Percentiles rank a stretch among this genome's conserved stretches.
Evolutionary conservation across 345 rosid species (phyloP).

Genomic region (Litchi chinensis): DNA sequence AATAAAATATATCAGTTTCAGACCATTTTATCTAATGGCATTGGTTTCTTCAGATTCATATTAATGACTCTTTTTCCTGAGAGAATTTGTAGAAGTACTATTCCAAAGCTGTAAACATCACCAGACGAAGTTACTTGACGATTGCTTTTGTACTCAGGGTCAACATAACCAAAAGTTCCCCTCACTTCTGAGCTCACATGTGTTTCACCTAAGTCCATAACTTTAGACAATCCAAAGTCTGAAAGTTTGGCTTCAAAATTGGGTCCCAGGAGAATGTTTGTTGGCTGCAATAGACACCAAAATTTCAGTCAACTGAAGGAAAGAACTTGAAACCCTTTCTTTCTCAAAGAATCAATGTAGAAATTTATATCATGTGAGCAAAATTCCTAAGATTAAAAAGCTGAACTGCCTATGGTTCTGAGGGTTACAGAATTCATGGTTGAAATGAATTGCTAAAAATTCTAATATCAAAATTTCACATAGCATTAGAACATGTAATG

Average conservation of each 20-base stretch:
- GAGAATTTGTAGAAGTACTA: slow-evolving; percentile 52
- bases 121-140: slow-evolving; percentile 41
- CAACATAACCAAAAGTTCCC: slow-evolving; percentile 54
- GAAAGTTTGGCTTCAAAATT: slow-evolving; percentile 58
- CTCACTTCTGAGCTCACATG: slow-evolving; percentile 54
- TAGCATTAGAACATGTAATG: neutral
- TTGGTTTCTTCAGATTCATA: slow-evolving; percentile 41
- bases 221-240: slow-evolving; percentile 54
- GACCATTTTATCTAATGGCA: slow-evolving; percentile 49
- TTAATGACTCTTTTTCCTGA: slow-evolving; percentile 52
- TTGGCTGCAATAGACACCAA: slow-evolving; percentile 38
- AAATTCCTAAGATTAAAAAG: no score
- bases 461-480: neutral
- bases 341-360: no score
- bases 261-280: slow-evolving; percentile 53
- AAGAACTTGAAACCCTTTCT: neutral
- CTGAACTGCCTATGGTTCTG: no score
- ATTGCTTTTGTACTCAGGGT: slow-evolving; percentile 44
- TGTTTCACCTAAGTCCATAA: slow-evolving; percentile 40
- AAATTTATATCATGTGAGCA: no score
- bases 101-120: slow-evolving; percentile 56
- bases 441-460: neutral
- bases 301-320: neutral
- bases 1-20: slow-evolving; percentile 8
- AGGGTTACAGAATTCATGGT: no score